Evolutionary conservation across 768 basidiomycete species (phyloP), one percentile per base, ranked within the genome.

Genomic region (Boletus tomentosulus): DNA sequence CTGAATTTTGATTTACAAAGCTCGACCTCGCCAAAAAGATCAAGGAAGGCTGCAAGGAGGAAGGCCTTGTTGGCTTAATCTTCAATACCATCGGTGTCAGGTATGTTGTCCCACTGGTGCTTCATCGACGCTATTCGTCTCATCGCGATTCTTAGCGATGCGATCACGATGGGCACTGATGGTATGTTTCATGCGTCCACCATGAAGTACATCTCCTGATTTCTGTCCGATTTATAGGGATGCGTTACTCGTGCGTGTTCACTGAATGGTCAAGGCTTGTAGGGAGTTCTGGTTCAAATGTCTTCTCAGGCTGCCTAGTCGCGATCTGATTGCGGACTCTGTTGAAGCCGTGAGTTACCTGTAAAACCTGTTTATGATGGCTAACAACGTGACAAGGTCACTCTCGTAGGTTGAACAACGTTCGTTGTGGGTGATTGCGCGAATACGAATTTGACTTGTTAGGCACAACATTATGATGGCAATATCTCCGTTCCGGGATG

Each of bases 391-490:
- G 37, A 25, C 28, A 58, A 84, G 80, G 82, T 86, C 52, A 77
- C 81, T 38, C 74, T 82, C 77, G 84, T 84, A 59, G 53, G 71
- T 44, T 41, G 33, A 38, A 5, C 25, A 12, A 22, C 31, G 48
- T 25, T 46, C 33, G 3, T 19, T 13, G 22, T 44, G n/a, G 27
- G 43, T 47, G 31, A 39, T 48, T 30, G 37, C 49, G 28, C 24
- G 27, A 54, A 50, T 46, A 24, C 33, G 19, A 51, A 55, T 38
- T 46, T 44, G 4, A 34, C 49, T 22, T 48, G 35, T 30, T 51
- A 88, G 89, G 89, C 89, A 22, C 91, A 93, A 74, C 84, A 91
- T 63, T 92, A 93, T 61, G 92, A 94, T 56, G 91, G 82, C 12
- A 91, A 92, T 62, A 90, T 93, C 60, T 83, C 87, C 6, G 78